These are phyloP conservation scores for Yarrowia sp. DNA, from an alignment of 805 yeast genomes.

Conservation along the genomic window DNA sequence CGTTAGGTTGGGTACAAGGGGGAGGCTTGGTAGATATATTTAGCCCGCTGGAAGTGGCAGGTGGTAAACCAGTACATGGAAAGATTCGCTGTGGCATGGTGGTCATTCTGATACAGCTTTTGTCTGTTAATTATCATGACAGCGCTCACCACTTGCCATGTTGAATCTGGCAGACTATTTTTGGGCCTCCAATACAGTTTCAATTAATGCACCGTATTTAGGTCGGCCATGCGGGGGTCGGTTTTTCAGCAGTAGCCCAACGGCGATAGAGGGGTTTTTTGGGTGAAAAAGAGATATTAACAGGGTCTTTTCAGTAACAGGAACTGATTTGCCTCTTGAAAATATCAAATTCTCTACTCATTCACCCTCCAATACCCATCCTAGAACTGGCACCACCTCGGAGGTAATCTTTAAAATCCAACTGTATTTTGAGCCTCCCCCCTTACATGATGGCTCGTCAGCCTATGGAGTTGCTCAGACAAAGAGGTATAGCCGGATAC, in stretches of 20 bases:
- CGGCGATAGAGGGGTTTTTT: neutral
- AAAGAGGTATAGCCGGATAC: neutral
- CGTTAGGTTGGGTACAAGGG: conserved; percentile 4
- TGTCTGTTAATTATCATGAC: neutral
- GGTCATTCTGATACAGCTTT: neutral
- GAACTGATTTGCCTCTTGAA: too few species aligned
- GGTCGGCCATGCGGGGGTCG: conserved; percentile 5
- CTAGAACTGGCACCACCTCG: neutral
- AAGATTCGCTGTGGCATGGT: neutral
- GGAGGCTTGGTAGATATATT: neutral
- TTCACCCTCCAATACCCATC: too few species aligned
- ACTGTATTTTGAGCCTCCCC: conserved; percentile 1
- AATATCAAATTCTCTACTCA: too few species aligned
- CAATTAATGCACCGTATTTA: conserved; percentile 21
- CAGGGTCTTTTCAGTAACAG: too few species aligned
- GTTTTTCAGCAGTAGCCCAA: neutral
- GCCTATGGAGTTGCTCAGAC: conserved; percentile 4
- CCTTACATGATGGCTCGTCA: neutral
- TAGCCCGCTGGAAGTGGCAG: neutral
- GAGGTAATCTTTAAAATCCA: neutral
- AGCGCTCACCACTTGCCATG: neutral
- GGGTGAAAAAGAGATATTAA: too few species aligned
- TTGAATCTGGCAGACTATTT: conserved; percentile 2
- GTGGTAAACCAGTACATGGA: neutral
- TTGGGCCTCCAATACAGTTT: conserved; percentile 16